Evolutionary conservation across 768 basidiomycete genomes (phyloP).

Genomic region (Lactifluus pinguis): DNA sequence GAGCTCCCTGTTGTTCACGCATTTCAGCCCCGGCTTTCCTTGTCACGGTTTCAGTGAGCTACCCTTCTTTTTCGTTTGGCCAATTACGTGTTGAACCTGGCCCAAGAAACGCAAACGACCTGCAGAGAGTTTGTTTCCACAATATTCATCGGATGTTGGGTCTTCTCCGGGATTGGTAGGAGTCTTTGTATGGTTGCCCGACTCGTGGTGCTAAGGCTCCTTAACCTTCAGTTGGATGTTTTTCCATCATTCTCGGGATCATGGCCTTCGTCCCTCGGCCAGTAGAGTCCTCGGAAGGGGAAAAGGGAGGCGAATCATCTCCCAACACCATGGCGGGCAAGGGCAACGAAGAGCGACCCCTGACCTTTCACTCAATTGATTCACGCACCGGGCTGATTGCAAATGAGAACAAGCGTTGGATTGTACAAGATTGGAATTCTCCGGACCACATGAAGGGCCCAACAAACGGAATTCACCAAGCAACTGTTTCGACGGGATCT

Average conservation of each 20-base stretch:
- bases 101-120: background rate
- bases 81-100: background rate
- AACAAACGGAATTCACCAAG: background rate
- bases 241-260: conserved; percentile 2
- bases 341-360: background rate
- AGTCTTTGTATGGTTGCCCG: background rate
- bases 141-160: conserved; percentile 13
- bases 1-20: conserved; percentile 4
- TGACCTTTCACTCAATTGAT: background rate
- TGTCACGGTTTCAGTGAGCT: conserved; percentile 11
- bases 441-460: background rate
- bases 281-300: background rate
- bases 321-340: background rate
- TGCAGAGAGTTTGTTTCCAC: background rate
- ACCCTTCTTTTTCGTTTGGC: background rate
- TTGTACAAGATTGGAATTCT: background rate
- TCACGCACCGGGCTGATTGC: background rate
- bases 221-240: conserved; percentile 3
- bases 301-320: background rate
- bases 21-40: background rate
- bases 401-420: background rate
- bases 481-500: background rate
- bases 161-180: conserved; percentile 9
- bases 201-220: background rate
- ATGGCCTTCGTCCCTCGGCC: conserved; percentile 10